A percentile compares a stretch with the other conserved stretches of the same genome.
phyloP scores from a whole-genome alignment of 2,329 filamentous ascomycete species.

The Ascomycota sp. region DNA sequence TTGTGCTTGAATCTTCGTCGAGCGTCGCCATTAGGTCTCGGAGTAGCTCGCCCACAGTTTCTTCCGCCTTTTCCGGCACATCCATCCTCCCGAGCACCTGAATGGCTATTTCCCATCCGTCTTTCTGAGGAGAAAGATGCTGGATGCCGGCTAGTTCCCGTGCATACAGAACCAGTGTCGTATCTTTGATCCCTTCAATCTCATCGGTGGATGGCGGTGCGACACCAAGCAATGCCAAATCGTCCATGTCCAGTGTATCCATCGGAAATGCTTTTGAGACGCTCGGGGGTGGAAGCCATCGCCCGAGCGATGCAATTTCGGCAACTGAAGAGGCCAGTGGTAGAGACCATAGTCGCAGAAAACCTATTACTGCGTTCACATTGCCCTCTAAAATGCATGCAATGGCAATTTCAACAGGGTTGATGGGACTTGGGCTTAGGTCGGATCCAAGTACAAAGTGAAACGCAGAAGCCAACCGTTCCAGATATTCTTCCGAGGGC shows the following conservation, averaged over 20 bases:
- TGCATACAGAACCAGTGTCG: constrained; percentile 56
- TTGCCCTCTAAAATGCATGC: constrained; percentile 70
- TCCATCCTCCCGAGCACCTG: constrained; percentile 65
- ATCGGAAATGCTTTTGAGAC: constrained; percentile 26
- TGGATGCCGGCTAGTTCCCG: constrained; percentile 37
- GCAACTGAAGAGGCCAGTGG: constrained; percentile 55
- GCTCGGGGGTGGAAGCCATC: constrained; percentile 43
- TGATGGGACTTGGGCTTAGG: constrained; percentile 55
- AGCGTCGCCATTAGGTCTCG: constrained; percentile 36
- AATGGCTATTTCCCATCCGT: constrained; percentile 80
- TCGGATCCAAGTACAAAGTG: constrained; percentile 44
- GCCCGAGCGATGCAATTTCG: constrained; percentile 62
- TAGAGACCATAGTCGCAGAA: constrained; percentile 61
- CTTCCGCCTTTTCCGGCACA: constrained; percentile 44
- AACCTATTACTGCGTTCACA: constrained; percentile 47
- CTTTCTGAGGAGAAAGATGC: constrained; percentile 24
- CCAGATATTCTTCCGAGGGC: constrained; percentile 46
- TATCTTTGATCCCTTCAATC: constrained; percentile 50
- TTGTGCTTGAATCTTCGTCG: constrained; percentile 42
- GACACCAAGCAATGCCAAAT: constrained; percentile 62
- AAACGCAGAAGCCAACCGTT: constrained; percentile 50
- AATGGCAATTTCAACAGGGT: constrained; percentile 57
- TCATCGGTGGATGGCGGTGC: constrained; percentile 34
- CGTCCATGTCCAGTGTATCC: constrained; percentile 55
- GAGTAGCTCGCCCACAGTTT: constrained; percentile 52